These are phyloP conservation scores for Ophidiomyces ophidiicola DNA, from an alignment of 2,329 filamentous ascomycete species.

Conservation along the genomic window DNA sequence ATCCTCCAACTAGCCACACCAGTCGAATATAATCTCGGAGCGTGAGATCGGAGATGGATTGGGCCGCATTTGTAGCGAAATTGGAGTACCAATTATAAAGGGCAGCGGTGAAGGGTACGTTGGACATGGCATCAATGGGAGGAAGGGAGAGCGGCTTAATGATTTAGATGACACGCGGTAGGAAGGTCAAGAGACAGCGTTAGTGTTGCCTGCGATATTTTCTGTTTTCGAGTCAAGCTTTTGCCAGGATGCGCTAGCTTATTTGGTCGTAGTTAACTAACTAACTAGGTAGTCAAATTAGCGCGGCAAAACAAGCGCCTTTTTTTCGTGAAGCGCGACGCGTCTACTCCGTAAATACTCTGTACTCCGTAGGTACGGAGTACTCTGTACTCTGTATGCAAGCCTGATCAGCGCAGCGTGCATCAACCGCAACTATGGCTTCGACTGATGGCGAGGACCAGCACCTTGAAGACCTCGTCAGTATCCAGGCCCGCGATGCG, in stretches of 20 bases:
- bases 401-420: neutral
- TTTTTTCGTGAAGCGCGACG: no score
- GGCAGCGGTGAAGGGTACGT: slow-evolving; percentile 19
- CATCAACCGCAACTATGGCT: neutral
- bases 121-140: slow-evolving; percentile 24
- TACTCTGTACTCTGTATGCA: no score
- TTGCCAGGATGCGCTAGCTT: neutral
- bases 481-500: neutral
- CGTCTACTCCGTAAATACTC: no score
- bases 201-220: no score
- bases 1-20: slow-evolving; percentile 58
- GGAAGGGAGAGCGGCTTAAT: slow-evolving; percentile 10
- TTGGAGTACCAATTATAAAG: slow-evolving; percentile 21
- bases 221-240: no score
- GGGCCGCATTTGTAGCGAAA: slow-evolving; percentile 31
- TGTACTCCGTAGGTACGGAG: no score
- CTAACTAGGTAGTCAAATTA: neutral
- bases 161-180: neutral
- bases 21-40: slow-evolving; percentile 50
- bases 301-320: no score
- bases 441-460: neutral
- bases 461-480: slow-evolving; percentile 4
- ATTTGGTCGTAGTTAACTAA: neutral
- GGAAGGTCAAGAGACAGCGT: no score
- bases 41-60: slow-evolving; percentile 34